Percentiles rank a stretch among this genome's conserved stretches.
These are phyloP conservation scores for Boletus holoroseus DNA, from an alignment of 1,284 basidiomycete species.

Conservation along the genomic window DNA sequence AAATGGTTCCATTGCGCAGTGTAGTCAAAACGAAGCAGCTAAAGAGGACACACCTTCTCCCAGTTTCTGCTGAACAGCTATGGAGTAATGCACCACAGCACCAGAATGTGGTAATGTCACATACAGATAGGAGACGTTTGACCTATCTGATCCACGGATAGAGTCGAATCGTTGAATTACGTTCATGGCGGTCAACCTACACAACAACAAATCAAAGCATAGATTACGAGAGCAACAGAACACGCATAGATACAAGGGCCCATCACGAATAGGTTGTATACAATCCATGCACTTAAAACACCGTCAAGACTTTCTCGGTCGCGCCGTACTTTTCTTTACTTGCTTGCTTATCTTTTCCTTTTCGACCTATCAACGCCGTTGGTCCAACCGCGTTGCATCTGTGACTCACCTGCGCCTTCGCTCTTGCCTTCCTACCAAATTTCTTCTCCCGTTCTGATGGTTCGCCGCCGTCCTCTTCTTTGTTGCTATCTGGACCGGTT, in stretches of 20 bases:
- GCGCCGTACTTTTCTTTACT: constrained; percentile 18
- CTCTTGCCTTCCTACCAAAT: constrained; percentile 40
- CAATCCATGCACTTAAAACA: neutral
- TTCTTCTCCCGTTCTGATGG: constrained; percentile 30
- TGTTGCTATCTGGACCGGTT: constrained; percentile 29
- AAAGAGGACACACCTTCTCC: no score
- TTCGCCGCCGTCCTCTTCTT: constrained; percentile 31
- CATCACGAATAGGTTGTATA: constrained; percentile 9
- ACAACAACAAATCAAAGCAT: constrained; percentile 1
- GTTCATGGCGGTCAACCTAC: neutral
- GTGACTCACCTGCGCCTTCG: constrained; percentile 40
- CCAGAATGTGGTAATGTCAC: neutral
- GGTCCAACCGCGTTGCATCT: neutral
- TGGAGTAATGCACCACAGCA: neutral
- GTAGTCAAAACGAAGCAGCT: no score
- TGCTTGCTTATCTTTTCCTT: constrained; percentile 34
- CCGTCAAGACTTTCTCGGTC: constrained; percentile 26
- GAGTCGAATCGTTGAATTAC: neutral
- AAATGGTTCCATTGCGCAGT: no score
- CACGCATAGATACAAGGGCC: constrained; percentile 21
- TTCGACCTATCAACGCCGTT: neutral
- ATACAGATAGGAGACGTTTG: neutral
- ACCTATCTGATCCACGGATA: neutral
- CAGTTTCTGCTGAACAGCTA: no score
- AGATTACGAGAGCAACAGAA: constrained; percentile 9